Evolutionary conservation across 306 rosid species (phyloP).

Genomic region (Sindora glabra): DNA sequence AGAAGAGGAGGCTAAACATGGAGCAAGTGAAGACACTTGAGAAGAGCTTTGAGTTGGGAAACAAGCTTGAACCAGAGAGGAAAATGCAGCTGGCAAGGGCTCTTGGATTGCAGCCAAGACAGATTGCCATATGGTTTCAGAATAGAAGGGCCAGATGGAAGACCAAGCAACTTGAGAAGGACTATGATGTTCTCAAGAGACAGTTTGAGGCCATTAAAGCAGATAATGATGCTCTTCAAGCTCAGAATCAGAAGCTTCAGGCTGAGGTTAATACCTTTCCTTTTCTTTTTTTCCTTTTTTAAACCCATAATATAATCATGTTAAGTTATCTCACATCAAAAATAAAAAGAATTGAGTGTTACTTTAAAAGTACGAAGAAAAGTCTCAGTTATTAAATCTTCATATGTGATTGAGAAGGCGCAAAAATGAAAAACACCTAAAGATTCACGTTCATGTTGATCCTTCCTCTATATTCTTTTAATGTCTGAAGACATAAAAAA

Average conservation of each 20-base stretch:
- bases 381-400: no score
- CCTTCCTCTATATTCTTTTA: background rate
- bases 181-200: conserved; percentile 71
- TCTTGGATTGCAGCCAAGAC: conserved; percentile 83
- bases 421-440: no score
- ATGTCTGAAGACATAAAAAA: no score
- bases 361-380: no score
- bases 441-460: no score
- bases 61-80: conserved; percentile 94
- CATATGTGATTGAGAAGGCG: no score
- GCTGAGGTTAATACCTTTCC: conserved; percentile 48
- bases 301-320: no score
- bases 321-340: no score
- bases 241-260: conserved; percentile 79
- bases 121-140: conserved; percentile 90
- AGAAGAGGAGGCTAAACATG: conserved; percentile 83
- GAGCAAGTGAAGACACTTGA: conserved; percentile 92
- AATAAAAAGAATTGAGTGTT: no score
- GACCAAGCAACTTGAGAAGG: conserved; percentile 91
- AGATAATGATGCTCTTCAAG: conserved; percentile 67
- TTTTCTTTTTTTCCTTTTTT: background rate
- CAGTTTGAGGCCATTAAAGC: conserved; percentile 70
- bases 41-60: conserved; percentile 89
- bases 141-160: conserved; percentile 96
- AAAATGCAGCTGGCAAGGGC: conserved; percentile 92